Evolutionary conservation across 2,329 filamentous ascomycete genomes (phyloP).

Genomic region (Arthrobotrys musiformis): DNA sequence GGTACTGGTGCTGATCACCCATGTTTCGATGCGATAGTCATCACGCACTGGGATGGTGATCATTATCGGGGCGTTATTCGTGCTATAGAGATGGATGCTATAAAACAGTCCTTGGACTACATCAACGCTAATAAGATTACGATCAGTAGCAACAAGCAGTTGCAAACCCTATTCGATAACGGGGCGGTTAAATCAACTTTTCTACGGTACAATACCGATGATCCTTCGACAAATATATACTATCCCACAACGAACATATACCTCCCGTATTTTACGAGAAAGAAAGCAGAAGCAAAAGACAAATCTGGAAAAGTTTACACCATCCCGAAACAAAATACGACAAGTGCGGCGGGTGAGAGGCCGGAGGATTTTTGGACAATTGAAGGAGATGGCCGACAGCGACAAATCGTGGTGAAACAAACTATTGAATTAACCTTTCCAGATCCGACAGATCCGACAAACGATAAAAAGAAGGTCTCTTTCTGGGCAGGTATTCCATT

Average conservation of each 20-base stretch:
- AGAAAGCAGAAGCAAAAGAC: not conserved
- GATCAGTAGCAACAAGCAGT: not conserved
- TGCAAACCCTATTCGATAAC: not conserved
- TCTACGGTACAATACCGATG: not conserved
- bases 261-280: not conserved
- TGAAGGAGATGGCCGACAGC: not conserved
- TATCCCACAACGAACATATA: too few relatives aligned
- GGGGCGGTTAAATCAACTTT: not conserved
- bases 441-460: too few relatives aligned
- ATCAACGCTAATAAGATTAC: not conserved
- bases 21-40: conserved; percentile 38
- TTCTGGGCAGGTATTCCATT: not conserved
- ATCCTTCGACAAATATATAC: not conserved
- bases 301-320: not conserved
- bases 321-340: not conserved
- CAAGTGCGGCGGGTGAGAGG: not conserved
- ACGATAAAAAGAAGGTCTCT: not conserved
- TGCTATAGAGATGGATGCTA: conserved; percentile 1
- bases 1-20: not conserved
- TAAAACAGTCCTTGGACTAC: not conserved
- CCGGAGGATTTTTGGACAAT: not conserved
- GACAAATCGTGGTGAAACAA: not conserved
- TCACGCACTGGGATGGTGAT: conserved; percentile 55
- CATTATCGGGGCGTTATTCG: conserved; percentile 33
- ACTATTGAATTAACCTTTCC: not conserved